phyloP scores from a whole-genome alignment of 192 early-diverging fungal genomes.

The Backusella parvicylindrica region DNA sequence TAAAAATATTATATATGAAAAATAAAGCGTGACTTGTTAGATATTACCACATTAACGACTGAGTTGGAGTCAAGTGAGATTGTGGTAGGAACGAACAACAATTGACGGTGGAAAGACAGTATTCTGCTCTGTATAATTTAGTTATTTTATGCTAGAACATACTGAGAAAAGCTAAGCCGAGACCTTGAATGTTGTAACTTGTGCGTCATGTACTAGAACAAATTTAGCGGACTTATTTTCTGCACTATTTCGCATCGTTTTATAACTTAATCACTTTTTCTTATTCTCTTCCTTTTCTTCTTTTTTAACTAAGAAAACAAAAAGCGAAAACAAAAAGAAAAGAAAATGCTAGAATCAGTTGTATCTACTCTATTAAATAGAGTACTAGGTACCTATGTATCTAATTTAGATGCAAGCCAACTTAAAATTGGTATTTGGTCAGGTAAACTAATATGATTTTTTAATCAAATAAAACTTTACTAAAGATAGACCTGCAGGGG shows the following conservation, averaged over 20 bases:
- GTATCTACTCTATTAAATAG: conserved; percentile 61
- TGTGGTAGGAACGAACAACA: too few relatives aligned
- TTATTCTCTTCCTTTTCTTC: background rate
- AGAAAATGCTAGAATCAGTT: conserved; percentile 59
- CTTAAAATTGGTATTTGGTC: conserved; percentile 85
- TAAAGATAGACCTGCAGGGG: conserved; percentile 46
- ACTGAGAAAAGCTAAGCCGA: background rate
- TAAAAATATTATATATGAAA: too few relatives aligned
- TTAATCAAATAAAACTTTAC: background rate
- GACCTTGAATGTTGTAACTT: background rate
- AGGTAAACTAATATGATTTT: conserved; percentile 39
- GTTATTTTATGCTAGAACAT: background rate
- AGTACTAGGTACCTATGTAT: conserved; percentile 79
- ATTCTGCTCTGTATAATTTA: too few relatives aligned
- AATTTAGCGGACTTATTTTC: background rate
- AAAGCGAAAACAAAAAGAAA: background rate
- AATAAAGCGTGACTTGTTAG: too few relatives aligned
- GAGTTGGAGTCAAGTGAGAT: too few relatives aligned
- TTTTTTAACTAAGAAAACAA: background rate
- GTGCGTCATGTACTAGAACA: background rate
- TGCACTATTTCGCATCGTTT: background rate
- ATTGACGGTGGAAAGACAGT: too few relatives aligned
- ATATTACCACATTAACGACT: too few relatives aligned
- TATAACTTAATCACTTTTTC: background rate
- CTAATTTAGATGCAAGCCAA: conserved; percentile 79